A percentile compares a stretch with the other conserved stretches of the same genome.
Conservation (phyloP, 2,329 filamentous ascomycete species). For the Verticillium isaacii region DNA sequence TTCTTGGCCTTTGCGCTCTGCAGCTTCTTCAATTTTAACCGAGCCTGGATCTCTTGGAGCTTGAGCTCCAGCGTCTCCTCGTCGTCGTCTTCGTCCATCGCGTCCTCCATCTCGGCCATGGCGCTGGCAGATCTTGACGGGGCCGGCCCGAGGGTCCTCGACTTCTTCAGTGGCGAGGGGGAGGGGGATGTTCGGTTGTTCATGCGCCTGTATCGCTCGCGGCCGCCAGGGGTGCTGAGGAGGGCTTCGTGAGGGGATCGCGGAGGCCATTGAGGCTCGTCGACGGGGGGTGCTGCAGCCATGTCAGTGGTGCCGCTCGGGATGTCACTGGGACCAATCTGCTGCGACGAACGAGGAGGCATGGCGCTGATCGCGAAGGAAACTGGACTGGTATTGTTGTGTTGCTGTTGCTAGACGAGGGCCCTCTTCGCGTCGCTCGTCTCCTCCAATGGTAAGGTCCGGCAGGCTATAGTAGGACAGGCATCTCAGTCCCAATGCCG, state of each 20-base stretch:
- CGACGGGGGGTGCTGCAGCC: slow-evolving; percentile 14
- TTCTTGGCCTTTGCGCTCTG: slow-evolving; percentile 55
- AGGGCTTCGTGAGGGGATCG: slow-evolving; percentile 62
- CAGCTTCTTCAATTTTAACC: slow-evolving; percentile 80
- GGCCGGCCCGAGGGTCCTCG: slow-evolving; percentile 24
- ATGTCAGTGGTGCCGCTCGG: background rate
- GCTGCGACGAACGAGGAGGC: slow-evolving; percentile 13
- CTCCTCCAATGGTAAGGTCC: background rate
- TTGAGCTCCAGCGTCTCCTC: slow-evolving; percentile 87
- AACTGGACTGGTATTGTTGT: background rate
- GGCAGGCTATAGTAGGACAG: background rate
- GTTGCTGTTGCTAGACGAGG: background rate
- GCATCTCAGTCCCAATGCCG: background rate
- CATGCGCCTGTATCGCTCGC: slow-evolving; percentile 67
- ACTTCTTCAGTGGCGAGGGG: slow-evolving; percentile 57
- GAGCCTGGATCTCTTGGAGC: slow-evolving; percentile 82
- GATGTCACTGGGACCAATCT: background rate
- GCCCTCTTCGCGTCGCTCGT: background rate
- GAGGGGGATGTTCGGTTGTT: slow-evolving; percentile 64
- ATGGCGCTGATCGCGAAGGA: slow-evolving; percentile 4
- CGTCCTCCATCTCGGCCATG: slow-evolving; percentile 22
- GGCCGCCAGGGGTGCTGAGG: slow-evolving; percentile 69
- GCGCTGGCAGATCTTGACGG: slow-evolving; percentile 12
- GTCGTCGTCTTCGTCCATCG: slow-evolving; percentile 66
- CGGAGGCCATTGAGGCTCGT: slow-evolving; percentile 59